These are phyloP conservation scores for Penicillium cinerascens DNA, from an alignment of 495 filamentous ascomycete genomes.

Conservation along the genomic window DNA sequence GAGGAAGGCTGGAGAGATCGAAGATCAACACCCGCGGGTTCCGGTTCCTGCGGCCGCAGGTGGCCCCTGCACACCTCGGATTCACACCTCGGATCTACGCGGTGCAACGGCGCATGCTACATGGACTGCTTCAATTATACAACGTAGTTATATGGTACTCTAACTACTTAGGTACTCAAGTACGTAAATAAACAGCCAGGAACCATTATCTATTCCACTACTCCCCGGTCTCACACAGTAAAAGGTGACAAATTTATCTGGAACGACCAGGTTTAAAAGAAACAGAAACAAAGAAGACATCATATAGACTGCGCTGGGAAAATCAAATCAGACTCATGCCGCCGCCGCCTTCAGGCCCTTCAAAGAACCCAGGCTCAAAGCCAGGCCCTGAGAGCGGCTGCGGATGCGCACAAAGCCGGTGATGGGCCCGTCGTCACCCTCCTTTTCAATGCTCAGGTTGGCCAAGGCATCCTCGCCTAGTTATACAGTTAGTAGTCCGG, in stretches of 20 bases:
- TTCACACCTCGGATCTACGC: too few species aligned
- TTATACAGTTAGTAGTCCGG: conserved; percentile 22
- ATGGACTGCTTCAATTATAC: not conserved
- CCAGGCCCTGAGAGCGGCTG: conserved; percentile 93
- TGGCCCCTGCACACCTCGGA: conserved; percentile 13
- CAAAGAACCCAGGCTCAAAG: conserved; percentile 87
- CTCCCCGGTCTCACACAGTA: conserved; percentile 22
- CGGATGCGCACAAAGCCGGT: conserved; percentile 99
- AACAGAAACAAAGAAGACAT: conserved; percentile 23
- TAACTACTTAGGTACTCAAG: not conserved
- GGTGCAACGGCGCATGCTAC: not conserved
- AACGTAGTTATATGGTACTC: not conserved
- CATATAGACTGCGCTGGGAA: conserved; percentile 31
- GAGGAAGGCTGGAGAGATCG: conserved; percentile 18
- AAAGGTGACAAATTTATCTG: conserved; percentile 25
- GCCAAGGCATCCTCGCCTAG: conserved; percentile 97
- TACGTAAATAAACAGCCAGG: not conserved
- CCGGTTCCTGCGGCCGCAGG: conserved; percentile 15
- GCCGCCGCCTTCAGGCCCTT: conserved; percentile 77
- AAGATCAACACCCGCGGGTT: conserved; percentile 13
- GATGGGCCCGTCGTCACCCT: conserved; percentile 90
- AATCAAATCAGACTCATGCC: conserved; percentile 37
- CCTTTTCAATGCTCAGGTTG: conserved; percentile 96
- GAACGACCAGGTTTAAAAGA: conserved; percentile 24
- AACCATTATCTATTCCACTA: conserved; percentile 31